A percentile compares a stretch with the other conserved stretches of the same genome.
phyloP scores from a whole-genome alignment of 164 flowering plant species.

The Vitis rupestris region DNA sequence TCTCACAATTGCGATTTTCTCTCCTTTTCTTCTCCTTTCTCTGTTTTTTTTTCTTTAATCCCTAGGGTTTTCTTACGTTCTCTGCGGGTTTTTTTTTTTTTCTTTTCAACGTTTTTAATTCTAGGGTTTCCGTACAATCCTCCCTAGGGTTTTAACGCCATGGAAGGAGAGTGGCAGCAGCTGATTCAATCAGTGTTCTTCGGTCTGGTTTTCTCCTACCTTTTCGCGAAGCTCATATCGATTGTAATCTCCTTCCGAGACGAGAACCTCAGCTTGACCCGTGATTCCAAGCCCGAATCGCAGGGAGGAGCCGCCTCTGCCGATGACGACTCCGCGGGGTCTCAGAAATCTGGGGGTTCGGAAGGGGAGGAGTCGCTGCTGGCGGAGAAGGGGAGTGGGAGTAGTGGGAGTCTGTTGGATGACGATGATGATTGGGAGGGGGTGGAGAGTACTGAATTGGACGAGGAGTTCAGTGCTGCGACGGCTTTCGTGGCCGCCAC shows the following conservation, averaged over 20 bases:
- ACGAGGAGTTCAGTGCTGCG: conserved; percentile 92
- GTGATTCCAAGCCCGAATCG: conserved; percentile 11
- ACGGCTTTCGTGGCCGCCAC: conserved; percentile 88
- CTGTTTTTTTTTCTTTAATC: too few relatives aligned
- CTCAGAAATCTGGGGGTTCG: conserved; percentile 2
- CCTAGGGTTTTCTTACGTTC: background rate
- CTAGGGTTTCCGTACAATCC: background rate
- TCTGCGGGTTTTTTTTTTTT: too few relatives aligned
- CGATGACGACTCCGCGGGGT: background rate
- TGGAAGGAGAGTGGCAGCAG: conserved; percentile 69
- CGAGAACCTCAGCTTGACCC: conserved; percentile 52
- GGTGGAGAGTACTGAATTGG: conserved; percentile 89
- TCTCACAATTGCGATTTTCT: background rate
- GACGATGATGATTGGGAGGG: conserved; percentile 97
- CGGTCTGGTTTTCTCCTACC: conserved; percentile 78
- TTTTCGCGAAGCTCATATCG: conserved; percentile 85
- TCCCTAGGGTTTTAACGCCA: conserved; percentile 14
- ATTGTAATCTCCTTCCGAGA: conserved; percentile 65
- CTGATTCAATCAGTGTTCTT: conserved; percentile 63
- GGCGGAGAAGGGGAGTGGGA: conserved; percentile 41
- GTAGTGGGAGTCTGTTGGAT: conserved; percentile 35
- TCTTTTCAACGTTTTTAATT: background rate
- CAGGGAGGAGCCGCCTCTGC: background rate
- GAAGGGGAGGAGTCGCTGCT: conserved; percentile 37
- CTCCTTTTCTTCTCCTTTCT: background rate